These are phyloP conservation scores for Calocybe gangraenosa DNA, from an alignment of 768 basidiomycete species.

Conservation along the genomic window DNA sequence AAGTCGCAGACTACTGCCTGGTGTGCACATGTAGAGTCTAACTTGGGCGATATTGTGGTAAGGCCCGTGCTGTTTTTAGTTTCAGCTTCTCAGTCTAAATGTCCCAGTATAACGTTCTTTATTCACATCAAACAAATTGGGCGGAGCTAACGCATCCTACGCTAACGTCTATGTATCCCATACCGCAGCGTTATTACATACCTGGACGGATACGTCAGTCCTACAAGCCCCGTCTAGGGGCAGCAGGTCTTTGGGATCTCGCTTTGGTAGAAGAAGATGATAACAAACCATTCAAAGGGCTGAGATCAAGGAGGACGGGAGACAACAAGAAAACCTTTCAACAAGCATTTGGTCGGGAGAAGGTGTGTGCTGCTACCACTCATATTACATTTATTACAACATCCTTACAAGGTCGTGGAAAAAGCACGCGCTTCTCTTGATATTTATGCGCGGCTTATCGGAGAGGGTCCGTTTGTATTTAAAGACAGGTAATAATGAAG, in stretches of 20 bases:
- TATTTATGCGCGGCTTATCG: slow-evolving; percentile 54
- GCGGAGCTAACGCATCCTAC: slow-evolving; percentile 46
- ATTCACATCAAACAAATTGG: slow-evolving; percentile 63
- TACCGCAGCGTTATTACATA: slow-evolving; percentile 75
- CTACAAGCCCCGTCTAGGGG: slow-evolving; percentile 55
- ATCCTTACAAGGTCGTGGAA: slow-evolving; percentile 44
- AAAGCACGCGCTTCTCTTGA: slow-evolving; percentile 55
- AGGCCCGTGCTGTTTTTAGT: slow-evolving; percentile 21
- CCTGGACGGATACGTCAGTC: slow-evolving; percentile 56
- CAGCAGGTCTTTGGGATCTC: slow-evolving; percentile 58
- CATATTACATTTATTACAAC: not conserved
- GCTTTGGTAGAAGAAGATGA: slow-evolving; percentile 38
- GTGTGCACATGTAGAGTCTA: slow-evolving; percentile 59
- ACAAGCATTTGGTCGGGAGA: slow-evolving; percentile 60
- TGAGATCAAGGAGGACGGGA: slow-evolving; percentile 25
- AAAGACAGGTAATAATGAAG: slow-evolving; percentile 37
- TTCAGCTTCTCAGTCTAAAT: not conserved
- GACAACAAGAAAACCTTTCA: slow-evolving; percentile 36
- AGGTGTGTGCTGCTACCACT: slow-evolving; percentile 33
- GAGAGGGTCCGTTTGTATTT: slow-evolving; percentile 46
- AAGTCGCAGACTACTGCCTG: slow-evolving; percentile 57
- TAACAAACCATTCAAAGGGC: slow-evolving; percentile 37
- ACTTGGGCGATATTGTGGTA: slow-evolving; percentile 70
- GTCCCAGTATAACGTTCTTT: slow-evolving; percentile 57
- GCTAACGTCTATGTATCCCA: slow-evolving; percentile 51